phyloP scores from a whole-genome alignment of 306 rosid species.

The Delonix regia region DNA sequence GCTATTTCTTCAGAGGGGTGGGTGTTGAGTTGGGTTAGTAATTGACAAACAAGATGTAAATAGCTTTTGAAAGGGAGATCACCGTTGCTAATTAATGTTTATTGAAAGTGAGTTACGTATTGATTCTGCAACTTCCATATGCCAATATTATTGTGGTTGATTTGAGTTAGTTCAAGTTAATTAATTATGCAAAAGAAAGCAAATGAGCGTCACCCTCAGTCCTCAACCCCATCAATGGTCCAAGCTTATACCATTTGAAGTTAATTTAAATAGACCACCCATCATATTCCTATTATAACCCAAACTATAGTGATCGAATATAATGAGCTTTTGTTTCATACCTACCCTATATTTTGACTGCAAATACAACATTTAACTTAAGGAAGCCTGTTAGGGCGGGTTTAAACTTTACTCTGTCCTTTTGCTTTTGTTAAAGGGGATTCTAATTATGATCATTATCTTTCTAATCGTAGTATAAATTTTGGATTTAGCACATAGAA shows the following conservation, averaged over 20 bases:
- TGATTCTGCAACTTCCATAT: conserved; percentile 32
- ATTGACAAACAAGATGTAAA: neutral
- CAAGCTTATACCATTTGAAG: neutral
- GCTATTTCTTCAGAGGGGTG: neutral
- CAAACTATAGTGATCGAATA: neutral
- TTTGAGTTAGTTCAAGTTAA: neutral
- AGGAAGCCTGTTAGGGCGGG: neutral
- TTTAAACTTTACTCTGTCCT: neutral
- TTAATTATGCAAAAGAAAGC: neutral
- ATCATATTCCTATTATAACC: neutral
- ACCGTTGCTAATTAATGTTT: neutral
- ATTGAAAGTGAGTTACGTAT: conserved; percentile 29
- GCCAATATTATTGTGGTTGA: conserved; percentile 21
- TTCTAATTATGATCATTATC: neutral
- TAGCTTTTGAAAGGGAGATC: conserved; percentile 6
- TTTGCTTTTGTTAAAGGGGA: neutral
- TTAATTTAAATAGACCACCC: neutral
- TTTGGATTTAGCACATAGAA: neutral
- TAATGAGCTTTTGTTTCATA: neutral
- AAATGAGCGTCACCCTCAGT: neutral
- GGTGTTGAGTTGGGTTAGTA: neutral
- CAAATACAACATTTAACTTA: neutral
- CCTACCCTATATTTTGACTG: neutral
- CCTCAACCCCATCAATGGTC: neutral
- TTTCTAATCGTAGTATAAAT: neutral